Conservation (phyloP, 352 stramenopile species). For the Plasmopara muralis region DNA sequence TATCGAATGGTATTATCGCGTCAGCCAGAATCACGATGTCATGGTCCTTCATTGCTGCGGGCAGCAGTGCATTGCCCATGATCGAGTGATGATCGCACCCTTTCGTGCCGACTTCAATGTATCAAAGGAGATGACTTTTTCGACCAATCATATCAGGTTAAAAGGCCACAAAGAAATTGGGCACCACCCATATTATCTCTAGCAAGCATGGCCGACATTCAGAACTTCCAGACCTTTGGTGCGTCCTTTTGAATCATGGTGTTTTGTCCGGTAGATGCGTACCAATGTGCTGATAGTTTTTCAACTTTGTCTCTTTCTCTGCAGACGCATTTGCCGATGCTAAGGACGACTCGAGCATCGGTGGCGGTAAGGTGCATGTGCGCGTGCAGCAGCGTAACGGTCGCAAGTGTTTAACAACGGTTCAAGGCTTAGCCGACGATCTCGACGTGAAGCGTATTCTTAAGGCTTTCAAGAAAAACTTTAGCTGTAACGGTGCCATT, state of each 20-base stretch:
- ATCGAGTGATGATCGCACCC: slow-evolving; percentile 15
- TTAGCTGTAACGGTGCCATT: slow-evolving; percentile 99
- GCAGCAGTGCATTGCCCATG: slow-evolving; percentile 62
- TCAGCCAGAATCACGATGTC: slow-evolving; percentile 41
- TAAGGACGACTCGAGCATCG: slow-evolving; percentile 82
- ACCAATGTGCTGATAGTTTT: slow-evolving; percentile 7
- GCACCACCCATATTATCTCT: slow-evolving; percentile 29
- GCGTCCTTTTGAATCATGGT: slow-evolving; percentile 18
- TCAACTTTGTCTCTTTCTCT: slow-evolving; percentile 3
- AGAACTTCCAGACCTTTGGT: slow-evolving; percentile 88
- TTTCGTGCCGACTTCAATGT: slow-evolving; percentile 21
- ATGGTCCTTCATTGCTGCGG: slow-evolving; percentile 40
- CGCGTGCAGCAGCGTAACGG: slow-evolving; percentile 99
- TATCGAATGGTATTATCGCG: slow-evolving; percentile 65
- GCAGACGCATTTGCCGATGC: slow-evolving; percentile 84
- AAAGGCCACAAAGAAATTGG: slow-evolving; percentile 9
- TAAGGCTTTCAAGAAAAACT: slow-evolving; percentile 99
- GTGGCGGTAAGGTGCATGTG: slow-evolving; percentile 93
- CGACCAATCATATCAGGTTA: slow-evolving; percentile 14
- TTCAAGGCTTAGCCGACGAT: slow-evolving; percentile 96
- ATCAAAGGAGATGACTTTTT: slow-evolving; percentile 1
- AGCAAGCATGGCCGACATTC: slow-evolving; percentile 69
- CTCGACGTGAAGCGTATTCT: slow-evolving; percentile 99
- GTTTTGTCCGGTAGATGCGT: not conserved
- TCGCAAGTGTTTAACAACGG: slow-evolving; percentile 99